These are phyloP conservation scores for Larix sibirica DNA, from an alignment of 83 land plant species.

Conservation along the genomic window DNA sequence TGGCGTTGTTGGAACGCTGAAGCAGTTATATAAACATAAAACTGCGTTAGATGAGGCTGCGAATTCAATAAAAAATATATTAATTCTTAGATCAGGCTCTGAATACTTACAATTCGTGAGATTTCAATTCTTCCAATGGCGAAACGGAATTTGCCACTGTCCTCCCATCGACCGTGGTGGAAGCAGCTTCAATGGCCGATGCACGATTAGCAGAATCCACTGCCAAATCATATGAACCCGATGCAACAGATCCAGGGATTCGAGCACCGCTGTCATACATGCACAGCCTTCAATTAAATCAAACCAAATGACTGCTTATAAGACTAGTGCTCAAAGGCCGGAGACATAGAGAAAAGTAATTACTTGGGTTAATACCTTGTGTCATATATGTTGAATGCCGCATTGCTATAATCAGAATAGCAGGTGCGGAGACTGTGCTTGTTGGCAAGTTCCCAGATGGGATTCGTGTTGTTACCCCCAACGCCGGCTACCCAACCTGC, in stretches of 20 bases:
- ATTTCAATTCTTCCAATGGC: too few species aligned
- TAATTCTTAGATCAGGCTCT: too few species aligned
- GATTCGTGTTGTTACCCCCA: background rate
- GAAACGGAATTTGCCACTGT: too few species aligned
- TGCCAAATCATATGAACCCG: conserved; percentile 33
- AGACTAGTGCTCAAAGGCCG: too few species aligned
- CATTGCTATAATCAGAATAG: conserved; percentile 8
- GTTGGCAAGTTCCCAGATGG: conserved; percentile 4
- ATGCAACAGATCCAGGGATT: conserved; percentile 44
- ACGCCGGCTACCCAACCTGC: conserved; percentile 62
- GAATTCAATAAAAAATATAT: too few species aligned
- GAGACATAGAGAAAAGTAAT: too few species aligned
- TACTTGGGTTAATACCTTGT: background rate
- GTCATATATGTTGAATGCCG: background rate
- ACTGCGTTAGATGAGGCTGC: too few species aligned
- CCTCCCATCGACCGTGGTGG: background rate
- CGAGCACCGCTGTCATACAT: conserved; percentile 30
- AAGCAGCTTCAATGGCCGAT: background rate
- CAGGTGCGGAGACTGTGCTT: background rate
- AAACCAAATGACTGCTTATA: too few species aligned
- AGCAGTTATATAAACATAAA: background rate
- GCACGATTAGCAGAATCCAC: conserved; percentile 18
- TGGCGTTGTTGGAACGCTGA: conserved; percentile 64
- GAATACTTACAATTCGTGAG: too few species aligned
- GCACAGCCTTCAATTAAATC: too few species aligned